Percentiles rank a stretch among this genome's conserved stretches.
phyloP scores from a whole-genome alignment of 768 basidiomycete genomes.

The Pisolithus sp. region DNA sequence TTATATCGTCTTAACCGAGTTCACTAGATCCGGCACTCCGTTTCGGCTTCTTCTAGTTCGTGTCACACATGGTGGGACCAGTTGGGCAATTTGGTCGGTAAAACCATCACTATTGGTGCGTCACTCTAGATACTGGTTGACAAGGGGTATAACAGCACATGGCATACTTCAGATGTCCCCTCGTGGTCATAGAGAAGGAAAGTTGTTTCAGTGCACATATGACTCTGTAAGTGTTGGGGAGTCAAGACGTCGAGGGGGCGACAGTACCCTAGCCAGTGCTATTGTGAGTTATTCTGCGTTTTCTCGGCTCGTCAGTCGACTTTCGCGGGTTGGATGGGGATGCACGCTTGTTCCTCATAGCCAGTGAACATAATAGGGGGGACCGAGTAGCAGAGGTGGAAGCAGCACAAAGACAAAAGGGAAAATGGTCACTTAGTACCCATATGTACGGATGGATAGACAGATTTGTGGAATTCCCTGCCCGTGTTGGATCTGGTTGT shows the following conservation, averaged over 20 bases:
- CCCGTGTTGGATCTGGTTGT: too few relatives aligned
- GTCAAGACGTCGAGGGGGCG: not conserved
- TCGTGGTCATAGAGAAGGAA: constrained; percentile 30
- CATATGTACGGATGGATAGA: too few relatives aligned
- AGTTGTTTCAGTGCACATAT: constrained; percentile 8
- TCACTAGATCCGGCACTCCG: too few relatives aligned
- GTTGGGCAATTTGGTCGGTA: too few relatives aligned
- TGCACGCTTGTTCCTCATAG: not conserved
- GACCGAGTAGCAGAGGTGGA: too few relatives aligned
- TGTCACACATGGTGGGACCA: too few relatives aligned
- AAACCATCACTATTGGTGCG: constrained; percentile 20
- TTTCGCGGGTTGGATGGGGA: not conserved
- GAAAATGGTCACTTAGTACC: too few relatives aligned
- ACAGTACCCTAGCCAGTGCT: not conserved
- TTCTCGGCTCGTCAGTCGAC: not conserved
- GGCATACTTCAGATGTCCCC: constrained; percentile 35
- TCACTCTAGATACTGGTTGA: constrained; percentile 45
- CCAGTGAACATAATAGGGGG: not conserved
- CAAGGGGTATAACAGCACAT: constrained; percentile 40
- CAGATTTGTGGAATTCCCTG: too few relatives aligned
- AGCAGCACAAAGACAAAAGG: too few relatives aligned
- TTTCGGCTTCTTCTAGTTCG: too few relatives aligned
- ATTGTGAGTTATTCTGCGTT: not conserved
- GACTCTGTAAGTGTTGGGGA: not conserved
- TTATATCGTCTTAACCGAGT: too few relatives aligned